Evolutionary conservation across 1,284 basidiomycete genomes (phyloP).

Genomic region (Cutaneotrichosporon cutaneum): DNA sequence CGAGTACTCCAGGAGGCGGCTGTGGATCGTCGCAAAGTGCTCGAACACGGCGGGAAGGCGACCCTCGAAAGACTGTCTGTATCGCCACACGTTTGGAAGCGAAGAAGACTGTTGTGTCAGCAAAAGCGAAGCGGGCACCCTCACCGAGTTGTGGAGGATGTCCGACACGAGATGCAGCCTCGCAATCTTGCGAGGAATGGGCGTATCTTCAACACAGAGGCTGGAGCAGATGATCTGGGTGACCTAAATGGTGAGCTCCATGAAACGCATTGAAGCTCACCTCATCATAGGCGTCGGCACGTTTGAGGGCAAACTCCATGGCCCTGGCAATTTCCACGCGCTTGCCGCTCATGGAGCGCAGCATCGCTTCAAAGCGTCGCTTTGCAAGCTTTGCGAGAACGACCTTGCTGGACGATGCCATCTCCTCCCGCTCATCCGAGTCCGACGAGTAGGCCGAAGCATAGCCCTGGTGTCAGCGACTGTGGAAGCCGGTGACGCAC

Average conservation of each 20-base stretch:
- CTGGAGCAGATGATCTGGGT: conserved; percentile 82
- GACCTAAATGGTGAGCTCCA: conserved; percentile 58
- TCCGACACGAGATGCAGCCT: conserved; percentile 94
- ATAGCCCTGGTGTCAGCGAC: conserved; percentile 64
- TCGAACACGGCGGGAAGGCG: conserved; percentile 86
- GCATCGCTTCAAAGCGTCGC: conserved; percentile 81
- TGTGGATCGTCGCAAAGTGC: conserved; percentile 86
- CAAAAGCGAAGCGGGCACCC: too few species aligned
- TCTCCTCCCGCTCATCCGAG: conserved; percentile 89
- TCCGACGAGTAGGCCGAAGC: conserved; percentile 92
- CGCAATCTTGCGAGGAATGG: conserved; percentile 92
- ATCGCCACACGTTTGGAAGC: conserved; percentile 71
- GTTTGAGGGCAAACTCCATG: conserved; percentile 93
- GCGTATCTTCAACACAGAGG: conserved; percentile 77
- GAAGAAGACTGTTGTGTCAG: conserved; percentile 39
- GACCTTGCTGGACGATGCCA: conserved; percentile 69
- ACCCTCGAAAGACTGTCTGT: conserved; percentile 83
- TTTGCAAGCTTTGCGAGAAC: conserved; percentile 73
- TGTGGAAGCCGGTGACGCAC: conserved; percentile 53
- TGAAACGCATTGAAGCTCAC: conserved; percentile 54
- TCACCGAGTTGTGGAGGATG: conserved; percentile 89
- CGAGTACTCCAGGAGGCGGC: conserved; percentile 67
- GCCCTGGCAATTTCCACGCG: conserved; percentile 87
- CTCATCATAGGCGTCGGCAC: conserved; percentile 89
- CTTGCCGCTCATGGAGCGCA: conserved; percentile 79